Percentiles rank a stretch among this genome's conserved stretches.
Conservation (phyloP, 2,329 filamentous ascomycete genomes). For the Hansfordia pulvinata region DNA sequence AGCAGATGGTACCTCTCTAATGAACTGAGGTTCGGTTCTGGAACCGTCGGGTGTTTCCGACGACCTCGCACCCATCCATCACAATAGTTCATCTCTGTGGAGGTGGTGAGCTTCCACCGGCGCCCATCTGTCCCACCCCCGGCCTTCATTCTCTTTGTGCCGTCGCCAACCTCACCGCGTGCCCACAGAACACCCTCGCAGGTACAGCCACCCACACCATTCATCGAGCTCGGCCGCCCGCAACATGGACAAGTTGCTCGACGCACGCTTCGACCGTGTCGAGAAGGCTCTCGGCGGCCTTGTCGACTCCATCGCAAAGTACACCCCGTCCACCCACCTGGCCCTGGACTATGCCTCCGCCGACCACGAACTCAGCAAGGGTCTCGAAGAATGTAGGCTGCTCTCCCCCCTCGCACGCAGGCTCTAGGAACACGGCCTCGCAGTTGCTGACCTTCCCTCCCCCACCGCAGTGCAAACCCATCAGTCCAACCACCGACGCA, state of each 20-base stretch:
- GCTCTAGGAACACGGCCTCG: too few species aligned
- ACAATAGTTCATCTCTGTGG: too few species aligned
- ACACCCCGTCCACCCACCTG: constrained; percentile 58
- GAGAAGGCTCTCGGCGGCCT: constrained; percentile 54
- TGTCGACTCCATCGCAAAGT: constrained; percentile 69
- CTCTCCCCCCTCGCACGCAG: too few species aligned
- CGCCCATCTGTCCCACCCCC: too few species aligned
- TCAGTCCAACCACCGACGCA: constrained; percentile 59
- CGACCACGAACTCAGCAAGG: constrained; percentile 51
- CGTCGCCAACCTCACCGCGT: too few species aligned
- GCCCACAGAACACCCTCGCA: constrained; percentile 1
- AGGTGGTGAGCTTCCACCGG: too few species aligned
- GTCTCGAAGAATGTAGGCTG: constrained; percentile 49
- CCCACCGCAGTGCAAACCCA: constrained; percentile 48
- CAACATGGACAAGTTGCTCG: constrained; percentile 48
- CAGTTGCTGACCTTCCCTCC: not conserved
- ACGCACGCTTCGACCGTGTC: constrained; percentile 49
- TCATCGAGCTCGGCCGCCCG: not conserved
- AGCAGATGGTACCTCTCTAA: too few species aligned
- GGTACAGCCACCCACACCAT: not conserved
- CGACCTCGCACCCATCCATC: too few species aligned
- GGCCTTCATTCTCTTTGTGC: too few species aligned
- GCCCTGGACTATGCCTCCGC: constrained; percentile 58
- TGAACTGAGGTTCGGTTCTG: too few species aligned
- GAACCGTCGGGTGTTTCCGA: too few species aligned